Conservation (phyloP, 805 yeast species). For the Yamadazyma scolyti region DNA sequence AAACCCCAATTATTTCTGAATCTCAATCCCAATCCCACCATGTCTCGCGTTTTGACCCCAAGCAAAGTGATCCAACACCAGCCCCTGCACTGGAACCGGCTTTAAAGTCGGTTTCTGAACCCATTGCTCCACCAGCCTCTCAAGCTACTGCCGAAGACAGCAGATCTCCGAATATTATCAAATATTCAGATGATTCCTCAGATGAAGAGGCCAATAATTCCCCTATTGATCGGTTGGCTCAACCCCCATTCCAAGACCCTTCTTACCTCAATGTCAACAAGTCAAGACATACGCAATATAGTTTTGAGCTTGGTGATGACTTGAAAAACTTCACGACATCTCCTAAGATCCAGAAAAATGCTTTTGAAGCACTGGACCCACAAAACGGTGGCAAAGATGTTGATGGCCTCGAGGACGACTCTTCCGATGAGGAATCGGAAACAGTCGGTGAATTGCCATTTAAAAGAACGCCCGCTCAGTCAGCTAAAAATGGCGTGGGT, state of each 20-base stretch:
- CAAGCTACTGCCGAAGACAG: slow-evolving; percentile 4
- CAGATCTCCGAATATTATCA: slow-evolving; percentile 35
- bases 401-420: slow-evolving; percentile 1
- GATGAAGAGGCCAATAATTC: slow-evolving; percentile 28
- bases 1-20: too few relatives aligned
- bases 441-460: slow-evolving; percentile 14
- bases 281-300: slow-evolving; percentile 20
- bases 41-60: neutral
- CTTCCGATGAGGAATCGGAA: slow-evolving; percentile 9
- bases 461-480: slow-evolving; percentile 2
- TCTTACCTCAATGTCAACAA: slow-evolving; percentile 9
- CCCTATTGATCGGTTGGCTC: slow-evolving; percentile 17
- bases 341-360: slow-evolving; percentile 17
- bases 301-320: slow-evolving; percentile 42
- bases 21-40: too few relatives aligned
- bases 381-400: too few relatives aligned
- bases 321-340: slow-evolving; percentile 25
- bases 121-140: slow-evolving; percentile 5
- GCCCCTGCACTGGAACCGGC: slow-evolving; percentile 5
- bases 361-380: slow-evolving; percentile 15
- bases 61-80: too few relatives aligned
- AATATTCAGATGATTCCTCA: slow-evolving; percentile 26
- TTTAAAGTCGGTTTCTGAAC: too few relatives aligned
- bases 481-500: slow-evolving; percentile 3
- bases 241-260: slow-evolving; percentile 3